These are phyloP conservation scores for Prunus dulcis DNA, from an alignment of 306 rosid species.

Conservation along the genomic window DNA sequence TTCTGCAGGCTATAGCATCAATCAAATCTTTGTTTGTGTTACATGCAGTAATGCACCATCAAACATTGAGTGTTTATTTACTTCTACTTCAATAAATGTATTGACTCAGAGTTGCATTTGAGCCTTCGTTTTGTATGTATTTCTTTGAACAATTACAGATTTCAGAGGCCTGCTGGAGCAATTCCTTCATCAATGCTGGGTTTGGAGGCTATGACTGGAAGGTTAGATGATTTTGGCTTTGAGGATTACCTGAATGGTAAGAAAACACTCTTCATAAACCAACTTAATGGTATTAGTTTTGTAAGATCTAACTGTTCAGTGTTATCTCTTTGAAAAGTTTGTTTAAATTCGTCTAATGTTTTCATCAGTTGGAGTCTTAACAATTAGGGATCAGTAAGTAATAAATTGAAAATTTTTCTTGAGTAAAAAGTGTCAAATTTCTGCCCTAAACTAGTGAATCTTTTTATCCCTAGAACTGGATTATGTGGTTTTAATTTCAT, in stretches of 20 bases:
- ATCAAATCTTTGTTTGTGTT: neutral
- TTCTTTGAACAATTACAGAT: conserved; percentile 37
- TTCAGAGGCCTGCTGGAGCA: conserved; percentile 78
- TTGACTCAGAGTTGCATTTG: neutral
- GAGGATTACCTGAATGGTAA: conserved; percentile 85
- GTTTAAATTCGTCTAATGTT: neutral
- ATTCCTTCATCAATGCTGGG: conserved; percentile 70
- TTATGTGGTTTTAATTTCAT: neutral
- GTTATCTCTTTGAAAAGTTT: neutral
- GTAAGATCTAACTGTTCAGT: neutral
- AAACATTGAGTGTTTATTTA: neutral
- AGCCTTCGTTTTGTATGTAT: neutral
- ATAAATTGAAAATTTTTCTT: neutral
- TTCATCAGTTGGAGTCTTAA: neutral
- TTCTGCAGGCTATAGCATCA: neutral
- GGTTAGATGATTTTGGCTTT: conserved; percentile 62
- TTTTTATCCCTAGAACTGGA: too few species aligned
- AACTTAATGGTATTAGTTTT: neutral
- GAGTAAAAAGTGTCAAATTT: neutral
- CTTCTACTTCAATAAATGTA: neutral
- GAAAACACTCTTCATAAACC: conserved; percentile 6
- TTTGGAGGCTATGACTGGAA: conserved; percentile 72
- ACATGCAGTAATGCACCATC: neutral
- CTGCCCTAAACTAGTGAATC: neutral
- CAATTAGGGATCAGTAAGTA: neutral